Percentiles rank a stretch among this genome's conserved stretches.
phyloP scores from a whole-genome alignment of 2,329 filamentous ascomycete species.

The Trichophaea hybrida region DNA sequence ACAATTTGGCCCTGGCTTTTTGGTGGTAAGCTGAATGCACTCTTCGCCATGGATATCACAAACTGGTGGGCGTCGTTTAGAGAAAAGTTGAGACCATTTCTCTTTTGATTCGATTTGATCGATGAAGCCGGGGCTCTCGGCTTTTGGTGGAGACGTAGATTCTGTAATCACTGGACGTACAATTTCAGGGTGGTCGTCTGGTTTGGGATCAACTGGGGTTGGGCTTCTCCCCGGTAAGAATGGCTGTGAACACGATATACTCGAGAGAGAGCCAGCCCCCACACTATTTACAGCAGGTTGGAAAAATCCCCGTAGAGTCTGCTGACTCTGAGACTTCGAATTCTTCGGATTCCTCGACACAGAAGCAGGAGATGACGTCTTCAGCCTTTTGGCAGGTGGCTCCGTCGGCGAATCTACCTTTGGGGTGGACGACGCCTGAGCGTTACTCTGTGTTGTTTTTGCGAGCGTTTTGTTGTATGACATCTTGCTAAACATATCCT shows the following conservation, averaged over 20 bases:
- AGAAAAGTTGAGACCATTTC: slow-evolving; percentile 73
- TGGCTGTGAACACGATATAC: not conserved
- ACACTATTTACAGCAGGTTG: not conserved
- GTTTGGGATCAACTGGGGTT: not conserved
- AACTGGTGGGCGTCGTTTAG: slow-evolving; percentile 55
- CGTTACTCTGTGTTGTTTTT: not conserved
- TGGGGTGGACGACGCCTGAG: not conserved
- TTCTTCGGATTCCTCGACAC: not conserved
- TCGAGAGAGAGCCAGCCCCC: not conserved
- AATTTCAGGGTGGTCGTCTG: not conserved
- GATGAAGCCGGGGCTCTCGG: not conserved
- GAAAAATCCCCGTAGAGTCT: slow-evolving; percentile 31
- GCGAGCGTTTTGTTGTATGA: not conserved
- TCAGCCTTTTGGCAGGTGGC: not conserved
- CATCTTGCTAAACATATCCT: slow-evolving; percentile 61
- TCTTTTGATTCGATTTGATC: slow-evolving; percentile 47
- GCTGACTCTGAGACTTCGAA: slow-evolving; percentile 27
- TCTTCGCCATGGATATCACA: slow-evolving; percentile 77
- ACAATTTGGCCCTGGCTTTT: slow-evolving; percentile 75
- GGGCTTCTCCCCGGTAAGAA: not conserved
- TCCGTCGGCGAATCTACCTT: not conserved
- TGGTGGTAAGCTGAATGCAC: slow-evolving; percentile 69
- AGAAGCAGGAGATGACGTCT: not conserved
- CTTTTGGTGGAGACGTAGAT: not conserved
- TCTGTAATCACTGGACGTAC: too few species aligned